Evolutionary conservation across 345 rosid species (phyloP), one percentile per base, ranked within the genome.

Genomic region (Carallia pectinifolia): DNA sequence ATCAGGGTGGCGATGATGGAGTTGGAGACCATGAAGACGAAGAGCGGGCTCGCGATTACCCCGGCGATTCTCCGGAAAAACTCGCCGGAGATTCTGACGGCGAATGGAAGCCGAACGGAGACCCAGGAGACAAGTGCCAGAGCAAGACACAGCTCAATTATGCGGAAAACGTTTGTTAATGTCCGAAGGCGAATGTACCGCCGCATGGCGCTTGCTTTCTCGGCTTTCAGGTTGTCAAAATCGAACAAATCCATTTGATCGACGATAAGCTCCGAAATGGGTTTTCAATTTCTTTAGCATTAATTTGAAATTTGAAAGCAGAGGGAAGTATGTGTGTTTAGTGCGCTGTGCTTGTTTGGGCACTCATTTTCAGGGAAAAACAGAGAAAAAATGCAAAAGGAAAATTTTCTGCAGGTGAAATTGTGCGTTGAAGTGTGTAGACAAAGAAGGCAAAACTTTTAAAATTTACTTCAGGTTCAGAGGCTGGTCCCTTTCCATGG

Each of bases 21-120:
- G 70, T 93, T 89, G 58, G 76, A 85, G 82, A 89, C 56, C 63
- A 86, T 16, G 89, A 91, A 91, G 27, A 81, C 85, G 58, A 87
- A 86, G 50, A 80, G 71, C 55, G 88, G 97, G 61, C 81, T 80
- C 0, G 85, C 71, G 3, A 88, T 38, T 34, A 91, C 70, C 53
- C 65, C 74, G 60, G 79, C 69, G 53, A 83, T 29, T 36, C 70
- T 74, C 61, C 79, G 82, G 73, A 85, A 65, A 61, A 81, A 84
- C 15, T 77, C 78, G 18, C 76, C 73, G 72, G 85, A 84, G 73
- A 87, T 75, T 33, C 40, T 71, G 30, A 87, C 17, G 54, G 76
- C 83, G 73, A 85, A 71, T 0, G 96, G 97, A 67, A 94, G 75
- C 34, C 81, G 80, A 23, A 78, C 36, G 23, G 77, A 84, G 60